These are phyloP conservation scores for Claviceps maximensis DNA, from an alignment of 2,329 filamentous ascomycete species.

Conservation along the genomic window DNA sequence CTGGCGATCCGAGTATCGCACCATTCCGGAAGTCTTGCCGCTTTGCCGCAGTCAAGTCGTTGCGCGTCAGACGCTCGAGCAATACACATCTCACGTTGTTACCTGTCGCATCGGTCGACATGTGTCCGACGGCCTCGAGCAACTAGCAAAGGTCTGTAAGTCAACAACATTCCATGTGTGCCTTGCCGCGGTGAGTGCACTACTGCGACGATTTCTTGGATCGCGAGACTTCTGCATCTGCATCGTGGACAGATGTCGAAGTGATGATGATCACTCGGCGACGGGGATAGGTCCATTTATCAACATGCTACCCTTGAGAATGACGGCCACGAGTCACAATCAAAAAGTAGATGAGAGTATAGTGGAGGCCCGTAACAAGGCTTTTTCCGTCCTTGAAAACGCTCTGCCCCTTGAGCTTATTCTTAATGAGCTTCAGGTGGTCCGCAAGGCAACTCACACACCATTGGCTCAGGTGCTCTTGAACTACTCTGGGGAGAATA, in stretches of 20 bases:
- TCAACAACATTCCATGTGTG: conserved; percentile 30
- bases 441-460: conserved; percentile 22
- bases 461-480: conserved; percentile 35
- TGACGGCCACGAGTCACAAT: conserved; percentile 13
- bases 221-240: conserved; percentile 31
- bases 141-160: background rate
- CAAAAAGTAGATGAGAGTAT: conserved; percentile 11
- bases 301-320: conserved; percentile 34
- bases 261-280: conserved; percentile 24
- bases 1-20: background rate
- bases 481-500: conserved; percentile 19
- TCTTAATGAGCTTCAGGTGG: conserved; percentile 26
- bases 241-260: conserved; percentile 16
- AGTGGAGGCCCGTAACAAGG: conserved; percentile 12
- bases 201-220: conserved; percentile 22
- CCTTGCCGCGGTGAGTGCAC: conserved; percentile 25
- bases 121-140: background rate
- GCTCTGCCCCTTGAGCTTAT: conserved; percentile 32
- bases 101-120: no score
- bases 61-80: background rate
- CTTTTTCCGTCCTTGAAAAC: conserved; percentile 17
- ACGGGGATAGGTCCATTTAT: conserved; percentile 30
- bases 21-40: background rate
- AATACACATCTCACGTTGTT: background rate
- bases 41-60: background rate